Base-by-base conservation (phyloP, 2,329 filamentous ascomycete species). In the Microdochium trichocladiopsis region DNA sequence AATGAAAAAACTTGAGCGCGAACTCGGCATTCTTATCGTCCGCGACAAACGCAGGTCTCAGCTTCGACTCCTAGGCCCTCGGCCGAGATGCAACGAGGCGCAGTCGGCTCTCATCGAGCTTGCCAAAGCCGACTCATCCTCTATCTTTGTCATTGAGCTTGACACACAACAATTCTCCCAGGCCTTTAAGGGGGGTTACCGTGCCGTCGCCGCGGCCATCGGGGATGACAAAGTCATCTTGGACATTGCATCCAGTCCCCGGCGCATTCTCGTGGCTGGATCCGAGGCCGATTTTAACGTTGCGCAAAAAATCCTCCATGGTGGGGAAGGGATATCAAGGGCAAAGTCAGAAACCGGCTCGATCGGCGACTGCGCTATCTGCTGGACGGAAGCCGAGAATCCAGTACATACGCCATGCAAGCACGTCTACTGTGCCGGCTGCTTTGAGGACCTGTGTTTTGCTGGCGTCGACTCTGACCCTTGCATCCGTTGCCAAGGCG, bases 361-460 rank as follows among this genome's bases (percentile, higher is more conserved):
- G 28, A 12, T 1, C 36, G 45, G 33, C 36, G 57, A 63, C 48
- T 69, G 71, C 53, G 50, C 65, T 0, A 61, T 71, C 6, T 76
- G 72, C 51, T 70, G 63, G 59, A 65, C 56, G 12, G 62, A 65
- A 24, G 66, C 66, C 1, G 68, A 72, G n/a, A 60, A 70, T 4
- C 57, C 67, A 1, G 52, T 75, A 12, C 57, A 43, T 10, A 70
- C 64, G 4, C 43, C 50, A 2, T 76, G 74, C 55, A 59, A 56
- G 1, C 74, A 77, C 53, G 37, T 63, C 11, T 77, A 75, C 55
- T 77, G 73, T 56, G 53, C 57, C 0, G 61, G 64, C 21, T 77
- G 74, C 55, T 74, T 77, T 48, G 58, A 65, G 48, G 58, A 60
- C 41, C 55, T 69, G 9, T 69, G 68, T 52, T 50, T 57, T 41